phyloP scores from a whole-genome alignment of 2,329 filamentous ascomycete genomes.

The Ophiostoma perfectum region DNA sequence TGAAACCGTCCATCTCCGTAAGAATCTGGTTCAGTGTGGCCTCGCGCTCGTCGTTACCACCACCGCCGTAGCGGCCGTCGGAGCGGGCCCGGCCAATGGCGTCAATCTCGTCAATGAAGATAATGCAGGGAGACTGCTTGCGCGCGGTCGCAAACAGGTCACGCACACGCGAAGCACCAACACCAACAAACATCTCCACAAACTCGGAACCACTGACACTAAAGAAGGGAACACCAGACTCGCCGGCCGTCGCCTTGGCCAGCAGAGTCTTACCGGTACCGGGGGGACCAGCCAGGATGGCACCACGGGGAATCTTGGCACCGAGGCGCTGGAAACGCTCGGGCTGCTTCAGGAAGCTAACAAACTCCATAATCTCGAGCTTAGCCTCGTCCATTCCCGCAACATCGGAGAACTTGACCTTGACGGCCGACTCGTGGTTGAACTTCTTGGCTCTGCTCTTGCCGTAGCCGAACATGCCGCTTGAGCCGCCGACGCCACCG shows the following conservation, averaged over 20 bases:
- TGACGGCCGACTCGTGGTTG: conserved; percentile 93
- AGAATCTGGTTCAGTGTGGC: conserved; percentile 96
- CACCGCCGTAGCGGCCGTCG: conserved; percentile 66
- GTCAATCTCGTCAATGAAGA: conserved; percentile 99
- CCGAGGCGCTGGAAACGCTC: conserved; percentile 88
- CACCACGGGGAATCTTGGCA: conserved; percentile 94
- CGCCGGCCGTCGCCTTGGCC: conserved; percentile 94
- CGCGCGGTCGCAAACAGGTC: conserved; percentile 91
- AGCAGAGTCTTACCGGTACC: conserved; percentile 97
- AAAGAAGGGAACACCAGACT: conserved; percentile 96
- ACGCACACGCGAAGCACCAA: conserved; percentile 89
- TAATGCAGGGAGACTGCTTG: conserved; percentile 96
- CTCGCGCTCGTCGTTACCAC: conserved; percentile 95
- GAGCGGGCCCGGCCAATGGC: conserved; percentile 88
- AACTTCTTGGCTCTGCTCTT: conserved; percentile 95
- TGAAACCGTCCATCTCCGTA: conserved; percentile 99
- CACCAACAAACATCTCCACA: conserved; percentile 99
- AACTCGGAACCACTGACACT: conserved; percentile 98
- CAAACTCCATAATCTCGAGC: conserved; percentile 98
- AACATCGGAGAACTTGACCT: conserved; percentile 94
- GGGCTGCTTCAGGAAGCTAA: conserved; percentile 91
- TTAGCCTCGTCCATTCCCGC: conserved; percentile 98
- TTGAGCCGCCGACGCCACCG: conserved; percentile 53
- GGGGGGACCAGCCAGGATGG: conserved; percentile 93
- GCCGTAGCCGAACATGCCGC: conserved; percentile 90